Evolutionary conservation across 2,329 filamentous ascomycete genomes (phyloP).

Genomic region (Bimuria novae-zelandiae): DNA sequence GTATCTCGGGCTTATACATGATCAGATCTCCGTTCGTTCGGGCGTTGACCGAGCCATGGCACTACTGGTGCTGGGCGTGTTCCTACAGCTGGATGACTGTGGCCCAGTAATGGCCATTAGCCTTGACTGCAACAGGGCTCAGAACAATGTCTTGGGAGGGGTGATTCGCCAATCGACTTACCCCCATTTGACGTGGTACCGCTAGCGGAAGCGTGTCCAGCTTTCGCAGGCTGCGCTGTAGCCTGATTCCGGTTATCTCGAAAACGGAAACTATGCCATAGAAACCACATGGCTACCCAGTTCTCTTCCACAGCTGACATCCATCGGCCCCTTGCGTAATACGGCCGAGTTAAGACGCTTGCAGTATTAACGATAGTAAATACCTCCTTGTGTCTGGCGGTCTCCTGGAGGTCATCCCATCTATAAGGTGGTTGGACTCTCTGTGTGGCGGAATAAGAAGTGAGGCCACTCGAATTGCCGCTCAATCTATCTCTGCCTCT

Average conservation of each 20-base stretch:
- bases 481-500: slow-evolving; percentile 49
- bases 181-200: no score
- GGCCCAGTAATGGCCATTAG: neutral
- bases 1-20: no score
- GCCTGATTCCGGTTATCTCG: slow-evolving; percentile 22
- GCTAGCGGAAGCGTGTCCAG: no score
- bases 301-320: slow-evolving; percentile 49
- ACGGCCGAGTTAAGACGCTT: slow-evolving; percentile 44
- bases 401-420: slow-evolving; percentile 55
- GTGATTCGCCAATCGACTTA: no score
- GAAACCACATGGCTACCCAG: slow-evolving; percentile 57
- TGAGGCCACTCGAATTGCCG: slow-evolving; percentile 44
- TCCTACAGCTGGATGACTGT: neutral
- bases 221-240: no score
- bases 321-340: slow-evolving; percentile 51
- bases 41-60: neutral
- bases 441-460: slow-evolving; percentile 41
- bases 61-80: neutral
- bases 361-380: slow-evolving; percentile 48
- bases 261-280: slow-evolving; percentile 59
- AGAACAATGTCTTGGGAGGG: neutral
- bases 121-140: neutral
- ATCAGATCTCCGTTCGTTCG: neutral
- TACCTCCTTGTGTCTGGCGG: slow-evolving; percentile 52
- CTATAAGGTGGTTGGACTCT: slow-evolving; percentile 47